These are phyloP conservation scores for Stemphylium beticola DNA, from an alignment of 2,329 filamentous ascomycete genomes.

Conservation along the genomic window DNA sequence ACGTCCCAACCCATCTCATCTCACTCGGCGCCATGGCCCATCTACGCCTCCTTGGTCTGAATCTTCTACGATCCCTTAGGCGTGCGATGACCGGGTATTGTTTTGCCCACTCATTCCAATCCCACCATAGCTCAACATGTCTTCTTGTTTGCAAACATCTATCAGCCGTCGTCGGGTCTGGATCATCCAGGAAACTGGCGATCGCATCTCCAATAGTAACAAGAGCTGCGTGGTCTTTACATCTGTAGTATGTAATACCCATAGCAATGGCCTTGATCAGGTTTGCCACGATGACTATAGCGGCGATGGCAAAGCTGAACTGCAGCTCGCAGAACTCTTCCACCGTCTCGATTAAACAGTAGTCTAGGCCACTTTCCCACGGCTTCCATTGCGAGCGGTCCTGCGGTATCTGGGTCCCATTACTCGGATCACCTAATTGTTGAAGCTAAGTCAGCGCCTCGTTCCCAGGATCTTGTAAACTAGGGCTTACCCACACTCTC, in stretches of 20 bases:
- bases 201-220: slow-evolving; percentile 33
- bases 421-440: not conserved
- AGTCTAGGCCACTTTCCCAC: slow-evolving; percentile 8
- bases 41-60: not conserved
- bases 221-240: slow-evolving; percentile 13
- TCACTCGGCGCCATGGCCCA: not conserved
- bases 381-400: slow-evolving; percentile 17
- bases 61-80: not conserved
- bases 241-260: slow-evolving; percentile 19
- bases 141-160: slow-evolving; percentile 8
- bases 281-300: slow-evolving; percentile 15
- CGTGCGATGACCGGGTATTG: not conserved
- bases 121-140: slow-evolving; percentile 1
- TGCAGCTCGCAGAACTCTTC: slow-evolving; percentile 34
- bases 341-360: slow-evolving; percentile 29
- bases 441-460: not conserved
- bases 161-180: slow-evolving; percentile 19
- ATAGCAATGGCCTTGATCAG: slow-evolving; percentile 13
- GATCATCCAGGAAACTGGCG: slow-evolving; percentile 22
- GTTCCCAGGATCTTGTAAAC: too few species aligned
- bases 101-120: not conserved
- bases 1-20: not conserved
- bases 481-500: not conserved
- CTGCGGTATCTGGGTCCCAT: slow-evolving; percentile 8
- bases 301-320: slow-evolving; percentile 33